Percentiles rank a stretch among this genome's conserved stretches.
Conservation (phyloP, 2,329 filamentous ascomycete species). For the Xylariaceae sp. region DNA sequence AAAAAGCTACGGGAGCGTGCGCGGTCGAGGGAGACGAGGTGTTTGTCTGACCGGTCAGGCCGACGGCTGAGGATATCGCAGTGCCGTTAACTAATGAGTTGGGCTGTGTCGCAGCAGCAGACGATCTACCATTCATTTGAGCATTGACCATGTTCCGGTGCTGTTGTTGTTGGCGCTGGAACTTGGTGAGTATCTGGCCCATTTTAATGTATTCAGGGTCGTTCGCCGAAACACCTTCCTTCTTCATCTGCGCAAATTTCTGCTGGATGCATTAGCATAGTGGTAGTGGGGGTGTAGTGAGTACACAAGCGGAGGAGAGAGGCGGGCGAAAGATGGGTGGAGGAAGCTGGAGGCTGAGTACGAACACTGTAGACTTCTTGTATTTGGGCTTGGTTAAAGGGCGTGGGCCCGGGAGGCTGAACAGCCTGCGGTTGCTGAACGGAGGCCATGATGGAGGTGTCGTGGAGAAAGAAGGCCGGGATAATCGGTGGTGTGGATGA, state of each 20-base stretch:
- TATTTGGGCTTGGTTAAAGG: constrained; percentile 70
- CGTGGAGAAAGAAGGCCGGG: constrained; percentile 1
- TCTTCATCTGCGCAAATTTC: constrained; percentile 89
- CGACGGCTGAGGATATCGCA: constrained; percentile 35
- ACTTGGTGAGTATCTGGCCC: constrained; percentile 67
- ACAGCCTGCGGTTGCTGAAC: constrained; percentile 69
- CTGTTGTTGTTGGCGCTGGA: constrained; percentile 63
- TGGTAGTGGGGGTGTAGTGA: not conserved
- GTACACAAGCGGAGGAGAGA: too few species aligned
- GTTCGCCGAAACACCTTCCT: constrained; percentile 70
- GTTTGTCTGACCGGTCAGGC: constrained; percentile 26
- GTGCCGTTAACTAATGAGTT: constrained; percentile 35
- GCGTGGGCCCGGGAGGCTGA: constrained; percentile 59
- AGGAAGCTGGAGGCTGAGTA: not conserved
- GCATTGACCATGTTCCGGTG: constrained; percentile 56
- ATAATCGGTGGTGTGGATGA: constrained; percentile 17
- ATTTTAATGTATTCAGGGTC: constrained; percentile 88
- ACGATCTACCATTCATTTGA: constrained; percentile 46
- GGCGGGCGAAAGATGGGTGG: not conserved
- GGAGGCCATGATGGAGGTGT: constrained; percentile 64
- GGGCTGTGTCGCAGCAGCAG: constrained; percentile 33
- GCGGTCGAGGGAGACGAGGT: constrained; percentile 32
- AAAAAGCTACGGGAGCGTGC: constrained; percentile 55
- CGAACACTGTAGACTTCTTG: constrained; percentile 67
- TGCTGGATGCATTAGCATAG: constrained; percentile 35